Evolutionary conservation across 768 basidiomycete species (phyloP).

Genomic region (Boletus vinaceobasis): DNA sequence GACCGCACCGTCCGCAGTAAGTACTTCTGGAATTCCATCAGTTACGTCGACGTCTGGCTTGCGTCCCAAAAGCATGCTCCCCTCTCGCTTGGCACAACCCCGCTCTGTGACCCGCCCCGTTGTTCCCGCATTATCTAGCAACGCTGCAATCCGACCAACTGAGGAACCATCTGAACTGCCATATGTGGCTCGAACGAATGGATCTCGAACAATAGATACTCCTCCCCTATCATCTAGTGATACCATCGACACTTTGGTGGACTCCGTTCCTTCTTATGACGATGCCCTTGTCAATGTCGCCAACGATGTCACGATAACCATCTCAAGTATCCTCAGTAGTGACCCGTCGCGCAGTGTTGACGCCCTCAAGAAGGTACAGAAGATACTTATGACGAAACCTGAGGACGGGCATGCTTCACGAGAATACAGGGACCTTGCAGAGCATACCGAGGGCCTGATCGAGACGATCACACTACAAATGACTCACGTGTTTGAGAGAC

Average conservation of each 20-base stretch:
- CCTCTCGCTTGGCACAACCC: slow-evolving; percentile 71
- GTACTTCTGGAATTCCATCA: slow-evolving; percentile 28
- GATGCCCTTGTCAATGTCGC: slow-evolving; percentile 13
- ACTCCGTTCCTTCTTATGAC: slow-evolving; percentile 27
- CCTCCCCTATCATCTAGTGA: slow-evolving; percentile 21
- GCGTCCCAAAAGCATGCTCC: slow-evolving; percentile 66
- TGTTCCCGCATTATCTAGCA: slow-evolving; percentile 20
- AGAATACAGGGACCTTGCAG: slow-evolving; percentile 73
- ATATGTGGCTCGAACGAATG: slow-evolving; percentile 21
- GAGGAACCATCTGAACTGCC: slow-evolving; percentile 33
- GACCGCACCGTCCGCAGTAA: slow-evolving; percentile 7
- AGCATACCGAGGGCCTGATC: slow-evolving; percentile 78
- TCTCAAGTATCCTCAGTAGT: slow-evolving; percentile 85
- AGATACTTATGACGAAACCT: slow-evolving; percentile 72
- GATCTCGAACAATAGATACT: slow-evolving; percentile 10
- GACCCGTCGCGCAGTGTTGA: slow-evolving; percentile 87
- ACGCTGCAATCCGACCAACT: slow-evolving; percentile 15
- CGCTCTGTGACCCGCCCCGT: slow-evolving; percentile 41
- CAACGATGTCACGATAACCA: slow-evolving; percentile 74
- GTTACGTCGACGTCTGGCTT: slow-evolving; percentile 37
- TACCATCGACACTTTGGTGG: slow-evolving; percentile 34
- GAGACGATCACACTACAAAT: slow-evolving; percentile 90
- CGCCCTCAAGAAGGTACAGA: slow-evolving; percentile 89
- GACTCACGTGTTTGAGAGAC: slow-evolving; percentile 86
- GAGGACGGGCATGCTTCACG: slow-evolving; percentile 67